These are phyloP conservation scores for Lactarius hengduanensis DNA, from an alignment of 768 basidiomycete genomes.

Conservation along the genomic window DNA sequence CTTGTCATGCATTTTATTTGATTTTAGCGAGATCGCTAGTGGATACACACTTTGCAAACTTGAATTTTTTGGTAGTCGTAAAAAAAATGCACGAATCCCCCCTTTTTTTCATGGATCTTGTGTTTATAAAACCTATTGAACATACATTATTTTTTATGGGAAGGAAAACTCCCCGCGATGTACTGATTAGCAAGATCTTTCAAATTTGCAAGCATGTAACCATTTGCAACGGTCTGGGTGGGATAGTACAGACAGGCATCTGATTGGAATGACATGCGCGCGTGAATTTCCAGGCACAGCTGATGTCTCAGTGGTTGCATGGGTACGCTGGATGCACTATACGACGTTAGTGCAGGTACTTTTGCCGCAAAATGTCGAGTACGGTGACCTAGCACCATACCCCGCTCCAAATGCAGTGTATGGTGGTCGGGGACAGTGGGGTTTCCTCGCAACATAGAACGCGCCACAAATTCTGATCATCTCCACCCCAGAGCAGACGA, in stretches of 20 bases:
- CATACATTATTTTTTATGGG: conserved; percentile 8
- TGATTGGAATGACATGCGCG: conserved; percentile 72
- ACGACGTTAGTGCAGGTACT: conserved; percentile 49
- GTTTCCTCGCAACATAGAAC: not conserved
- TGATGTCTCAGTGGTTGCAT: conserved; percentile 67
- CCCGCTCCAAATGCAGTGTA: not conserved
- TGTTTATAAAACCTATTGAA: not conserved
- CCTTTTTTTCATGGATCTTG: not conserved
- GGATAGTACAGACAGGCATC: conserved; percentile 56
- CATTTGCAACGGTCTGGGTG: not conserved
- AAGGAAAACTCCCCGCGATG: not conserved
- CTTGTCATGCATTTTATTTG: too few species aligned
- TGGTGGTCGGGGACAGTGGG: conserved; percentile 1
- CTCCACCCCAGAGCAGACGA: conserved; percentile 61
- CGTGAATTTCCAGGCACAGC: conserved; percentile 56
- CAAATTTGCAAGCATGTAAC: not conserved
- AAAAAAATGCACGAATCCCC: not conserved
- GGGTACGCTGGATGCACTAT: conserved; percentile 60
- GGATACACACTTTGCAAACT: not conserved
- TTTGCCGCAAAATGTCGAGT: not conserved
- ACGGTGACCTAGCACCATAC: not conserved
- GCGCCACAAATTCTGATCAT: conserved; percentile 22
- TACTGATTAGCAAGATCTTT: not conserved
- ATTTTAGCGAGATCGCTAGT: not conserved
- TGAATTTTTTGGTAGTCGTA: not conserved